These are phyloP conservation scores for Lophiotrema nucula DNA, from an alignment of 495 filamentous ascomycete species.

Conservation along the genomic window DNA sequence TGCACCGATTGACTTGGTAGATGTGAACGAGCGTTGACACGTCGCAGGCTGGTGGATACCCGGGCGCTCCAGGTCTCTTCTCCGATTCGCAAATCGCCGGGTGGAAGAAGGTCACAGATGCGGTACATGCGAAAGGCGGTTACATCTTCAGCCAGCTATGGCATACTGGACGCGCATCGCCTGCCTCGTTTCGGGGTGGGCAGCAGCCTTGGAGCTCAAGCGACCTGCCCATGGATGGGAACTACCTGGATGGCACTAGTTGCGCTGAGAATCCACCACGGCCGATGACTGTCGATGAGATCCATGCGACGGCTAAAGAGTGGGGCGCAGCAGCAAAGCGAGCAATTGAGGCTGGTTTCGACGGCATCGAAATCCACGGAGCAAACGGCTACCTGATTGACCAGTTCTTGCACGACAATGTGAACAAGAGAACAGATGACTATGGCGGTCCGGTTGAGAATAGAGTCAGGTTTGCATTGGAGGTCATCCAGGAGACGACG, in stretches of 20 bases:
- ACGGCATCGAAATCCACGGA: slow-evolving; percentile 44
- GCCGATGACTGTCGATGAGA: slow-evolving; percentile 32
- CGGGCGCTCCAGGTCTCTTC: slow-evolving; percentile 32
- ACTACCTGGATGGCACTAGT: slow-evolving; percentile 26
- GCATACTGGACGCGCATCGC: slow-evolving; percentile 33
- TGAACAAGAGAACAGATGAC: slow-evolving; percentile 52
- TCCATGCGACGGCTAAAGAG: slow-evolving; percentile 26
- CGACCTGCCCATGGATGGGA: slow-evolving; percentile 31
- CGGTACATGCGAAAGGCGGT: slow-evolving; percentile 33
- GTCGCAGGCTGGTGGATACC: slow-evolving; percentile 30
- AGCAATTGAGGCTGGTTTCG: slow-evolving; percentile 32
- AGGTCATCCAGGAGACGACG: slow-evolving; percentile 45
- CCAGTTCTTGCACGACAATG: slow-evolving; percentile 53
- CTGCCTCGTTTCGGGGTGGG: slow-evolving; percentile 24
- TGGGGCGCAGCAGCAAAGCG: slow-evolving; percentile 32
- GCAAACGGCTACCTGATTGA: slow-evolving; percentile 58
- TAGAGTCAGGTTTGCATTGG: slow-evolving; percentile 48
- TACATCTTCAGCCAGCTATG: slow-evolving; percentile 32
- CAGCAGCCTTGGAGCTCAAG: slow-evolving; percentile 28
- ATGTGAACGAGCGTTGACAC: neutral
- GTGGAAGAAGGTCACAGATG: slow-evolving; percentile 36
- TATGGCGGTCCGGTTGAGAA: slow-evolving; percentile 56
- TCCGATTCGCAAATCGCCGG: slow-evolving; percentile 26
- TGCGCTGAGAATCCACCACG: slow-evolving; percentile 27
- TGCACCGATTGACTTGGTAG: neutral